Percentiles rank a stretch among this genome's conserved stretches.
These are phyloP conservation scores for Wallacemonas sp. DNA, from an alignment of 208 protist genomes.

Conservation along the genomic window DNA sequence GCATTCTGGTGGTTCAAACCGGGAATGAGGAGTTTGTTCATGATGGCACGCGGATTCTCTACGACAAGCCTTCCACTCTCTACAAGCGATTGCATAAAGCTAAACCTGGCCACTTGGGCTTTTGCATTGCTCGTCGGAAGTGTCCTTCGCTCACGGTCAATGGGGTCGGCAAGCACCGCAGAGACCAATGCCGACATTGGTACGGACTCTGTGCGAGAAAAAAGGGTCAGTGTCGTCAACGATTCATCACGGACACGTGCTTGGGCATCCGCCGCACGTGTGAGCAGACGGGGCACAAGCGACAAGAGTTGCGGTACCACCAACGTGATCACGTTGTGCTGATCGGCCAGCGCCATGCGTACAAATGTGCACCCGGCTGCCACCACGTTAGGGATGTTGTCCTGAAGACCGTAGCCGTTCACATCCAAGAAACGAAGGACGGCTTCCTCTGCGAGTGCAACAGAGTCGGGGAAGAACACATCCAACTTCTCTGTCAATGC, in stretches of 20 bases:
- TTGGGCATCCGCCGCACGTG: slow-evolving; percentile 67
- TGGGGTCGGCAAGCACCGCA: slow-evolving; percentile 62
- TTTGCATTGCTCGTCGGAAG: slow-evolving; percentile 49
- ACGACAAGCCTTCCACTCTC: slow-evolving; percentile 19
- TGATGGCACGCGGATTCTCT: slow-evolving; percentile 23
- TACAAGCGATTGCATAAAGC: slow-evolving; percentile 48
- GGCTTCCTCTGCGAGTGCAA: slow-evolving; percentile 40
- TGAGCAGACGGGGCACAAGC: slow-evolving; percentile 75
- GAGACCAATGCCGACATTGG: slow-evolving; percentile 36
- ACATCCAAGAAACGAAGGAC: slow-evolving; percentile 80
- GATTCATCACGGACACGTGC: slow-evolving; percentile 76
- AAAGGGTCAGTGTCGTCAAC: slow-evolving; percentile 53
- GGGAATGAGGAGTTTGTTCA: slow-evolving; percentile 69
- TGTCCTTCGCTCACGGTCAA: slow-evolving; percentile 71
- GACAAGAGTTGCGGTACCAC: slow-evolving; percentile 47
- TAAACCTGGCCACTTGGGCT: slow-evolving; percentile 67
- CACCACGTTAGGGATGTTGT: slow-evolving; percentile 78
- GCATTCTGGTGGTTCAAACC: slow-evolving; percentile 70
- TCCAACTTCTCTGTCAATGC: slow-evolving; percentile 44
- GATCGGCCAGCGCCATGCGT: slow-evolving; percentile 52
- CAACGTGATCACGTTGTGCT: slow-evolving; percentile 31
- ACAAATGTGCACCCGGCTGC: slow-evolving; percentile 71
- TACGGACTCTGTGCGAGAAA: slow-evolving; percentile 39
- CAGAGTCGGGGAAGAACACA: not conserved
- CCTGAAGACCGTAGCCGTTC: slow-evolving; percentile 78